Percentiles rank a stretch among this genome's conserved stretches.
Evolutionary conservation across 2,329 filamentous ascomycete genomes (phyloP).

Genomic region (Gnomoniopsis sp.): DNA sequence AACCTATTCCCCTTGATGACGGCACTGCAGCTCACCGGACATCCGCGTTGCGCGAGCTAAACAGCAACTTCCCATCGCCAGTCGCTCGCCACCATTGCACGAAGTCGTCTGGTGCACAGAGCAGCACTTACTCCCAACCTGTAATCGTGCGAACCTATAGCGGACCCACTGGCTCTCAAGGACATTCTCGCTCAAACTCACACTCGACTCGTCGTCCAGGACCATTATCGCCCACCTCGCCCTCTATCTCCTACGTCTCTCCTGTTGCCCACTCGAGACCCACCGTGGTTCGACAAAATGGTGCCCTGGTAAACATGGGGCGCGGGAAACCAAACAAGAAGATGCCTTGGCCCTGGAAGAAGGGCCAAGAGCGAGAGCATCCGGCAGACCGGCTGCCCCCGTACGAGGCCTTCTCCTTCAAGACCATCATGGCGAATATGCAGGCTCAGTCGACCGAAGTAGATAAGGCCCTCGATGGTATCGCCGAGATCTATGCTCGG

Average conservation of each 20-base stretch:
- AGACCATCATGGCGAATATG: slow-evolving; percentile 55
- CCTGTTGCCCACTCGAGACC: slow-evolving; percentile 23
- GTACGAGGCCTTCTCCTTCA: slow-evolving; percentile 62
- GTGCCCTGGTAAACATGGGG: slow-evolving; percentile 40
- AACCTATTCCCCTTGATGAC: slow-evolving; percentile 54
- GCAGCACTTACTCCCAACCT: slow-evolving; percentile 61
- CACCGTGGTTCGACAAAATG: slow-evolving; percentile 32
- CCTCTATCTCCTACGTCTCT: slow-evolving; percentile 24
- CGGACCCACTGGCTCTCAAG: slow-evolving; percentile 37
- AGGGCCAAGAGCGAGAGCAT: slow-evolving; percentile 18
- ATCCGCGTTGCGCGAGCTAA: slow-evolving; percentile 58
- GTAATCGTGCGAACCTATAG: slow-evolving; percentile 64
- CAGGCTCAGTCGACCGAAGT: slow-evolving; percentile 38
- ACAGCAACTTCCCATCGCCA: slow-evolving; percentile 50
- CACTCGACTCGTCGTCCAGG: slow-evolving; percentile 27
- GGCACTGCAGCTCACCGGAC: slow-evolving; percentile 54
- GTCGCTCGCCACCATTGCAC: slow-evolving; percentile 48
- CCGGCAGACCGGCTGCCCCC: slow-evolving; percentile 50
- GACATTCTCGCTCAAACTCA: slow-evolving; percentile 23
- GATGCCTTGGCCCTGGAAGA: slow-evolving; percentile 28
- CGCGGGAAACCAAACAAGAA: slow-evolving; percentile 40
- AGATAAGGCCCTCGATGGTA: slow-evolving; percentile 57
- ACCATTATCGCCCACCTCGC: slow-evolving; percentile 26
- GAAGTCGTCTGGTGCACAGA: slow-evolving; percentile 53
- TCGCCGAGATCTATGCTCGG: slow-evolving; percentile 64